phyloP scores from a whole-genome alignment of 108 stramenopile species.

The Skeletonema menzelii region DNA sequence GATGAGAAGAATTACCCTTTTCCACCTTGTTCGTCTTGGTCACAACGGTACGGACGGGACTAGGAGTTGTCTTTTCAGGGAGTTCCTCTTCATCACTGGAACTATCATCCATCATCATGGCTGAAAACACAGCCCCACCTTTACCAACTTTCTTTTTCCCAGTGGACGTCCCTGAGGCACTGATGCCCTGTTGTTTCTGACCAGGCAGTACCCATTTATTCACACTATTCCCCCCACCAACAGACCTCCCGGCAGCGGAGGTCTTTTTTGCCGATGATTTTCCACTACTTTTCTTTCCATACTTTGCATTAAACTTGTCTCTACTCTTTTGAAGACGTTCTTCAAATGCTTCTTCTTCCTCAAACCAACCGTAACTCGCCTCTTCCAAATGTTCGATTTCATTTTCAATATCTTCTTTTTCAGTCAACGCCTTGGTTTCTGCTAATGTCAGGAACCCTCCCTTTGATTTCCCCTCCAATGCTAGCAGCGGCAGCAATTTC shows the following conservation, averaged over 20 bases:
- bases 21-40: neutral
- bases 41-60: neutral
- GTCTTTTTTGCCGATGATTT: conserved; percentile 12
- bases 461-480: conserved; percentile 67
- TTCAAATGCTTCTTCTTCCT: conserved; percentile 75
- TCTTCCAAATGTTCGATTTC: conserved; percentile 68
- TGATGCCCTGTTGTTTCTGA: conserved; percentile 19
- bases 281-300: conserved; percentile 10
- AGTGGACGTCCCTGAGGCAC: conserved; percentile 27
- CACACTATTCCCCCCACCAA: conserved; percentile 6
- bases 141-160: conserved; percentile 39
- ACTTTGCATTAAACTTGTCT: conserved; percentile 24
- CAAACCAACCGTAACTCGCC: conserved; percentile 82
- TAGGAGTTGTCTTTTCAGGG: neutral
- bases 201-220: conserved; percentile 51
- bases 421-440: conserved; percentile 68
- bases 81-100: conserved; percentile 64
- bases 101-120: conserved; percentile 90
- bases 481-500: conserved; percentile 63
- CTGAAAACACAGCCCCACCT: conserved; percentile 74
- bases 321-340: conserved; percentile 55
- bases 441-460: conserved; percentile 68
- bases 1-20: neutral
- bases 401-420: conserved; percentile 75
- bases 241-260: conserved; percentile 15